phyloP scores from a whole-genome alignment of 352 stramenopile genomes.

The Pythium myriotylum region DNA sequence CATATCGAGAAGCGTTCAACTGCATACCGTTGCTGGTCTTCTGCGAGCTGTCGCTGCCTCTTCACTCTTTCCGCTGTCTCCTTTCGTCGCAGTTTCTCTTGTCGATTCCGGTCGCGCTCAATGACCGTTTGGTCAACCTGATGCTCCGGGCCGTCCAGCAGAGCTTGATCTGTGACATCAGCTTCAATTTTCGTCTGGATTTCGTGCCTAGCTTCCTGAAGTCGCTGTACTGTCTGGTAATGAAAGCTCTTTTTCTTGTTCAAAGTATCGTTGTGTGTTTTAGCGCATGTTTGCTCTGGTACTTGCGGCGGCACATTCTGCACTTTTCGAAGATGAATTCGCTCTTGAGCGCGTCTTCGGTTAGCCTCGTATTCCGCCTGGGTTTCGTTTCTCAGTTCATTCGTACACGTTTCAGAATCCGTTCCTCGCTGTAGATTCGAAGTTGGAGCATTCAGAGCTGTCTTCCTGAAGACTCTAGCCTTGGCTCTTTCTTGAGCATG shows the following conservation, averaged over 20 bases:
- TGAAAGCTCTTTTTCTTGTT: constrained; percentile 9
- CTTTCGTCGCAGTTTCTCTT: constrained; percentile 46
- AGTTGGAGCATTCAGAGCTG: constrained; percentile 41
- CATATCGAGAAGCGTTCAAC: neutral
- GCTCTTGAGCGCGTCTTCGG: constrained; percentile 47
- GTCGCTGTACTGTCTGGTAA: constrained; percentile 18
- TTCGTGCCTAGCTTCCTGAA: constrained; percentile 21
- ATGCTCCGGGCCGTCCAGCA: too few relatives aligned
- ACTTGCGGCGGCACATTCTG: constrained; percentile 10
- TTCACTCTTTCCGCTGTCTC: constrained; percentile 55
- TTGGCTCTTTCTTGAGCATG: constrained; percentile 64
- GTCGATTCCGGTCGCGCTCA: constrained; percentile 30
- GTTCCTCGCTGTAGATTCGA: constrained; percentile 13
- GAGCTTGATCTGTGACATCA: too few relatives aligned
- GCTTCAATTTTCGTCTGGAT: constrained; percentile 1
- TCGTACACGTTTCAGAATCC: neutral
- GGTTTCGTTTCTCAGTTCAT: constrained; percentile 23
- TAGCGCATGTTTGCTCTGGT: constrained; percentile 6
- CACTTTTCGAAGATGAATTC: constrained; percentile 35
- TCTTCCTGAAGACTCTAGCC: constrained; percentile 41
- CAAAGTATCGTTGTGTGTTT: neutral
- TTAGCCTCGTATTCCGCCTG: constrained; percentile 40
- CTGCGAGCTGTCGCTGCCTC: constrained; percentile 39
- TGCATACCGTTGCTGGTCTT: constrained; percentile 50
- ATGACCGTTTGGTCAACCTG: constrained; percentile 30